A percentile compares a stretch with the other conserved stretches of the same genome.
These are phyloP conservation scores for Coniella vitis DNA, from an alignment of 2,329 filamentous ascomycete genomes.

Conservation along the genomic window DNA sequence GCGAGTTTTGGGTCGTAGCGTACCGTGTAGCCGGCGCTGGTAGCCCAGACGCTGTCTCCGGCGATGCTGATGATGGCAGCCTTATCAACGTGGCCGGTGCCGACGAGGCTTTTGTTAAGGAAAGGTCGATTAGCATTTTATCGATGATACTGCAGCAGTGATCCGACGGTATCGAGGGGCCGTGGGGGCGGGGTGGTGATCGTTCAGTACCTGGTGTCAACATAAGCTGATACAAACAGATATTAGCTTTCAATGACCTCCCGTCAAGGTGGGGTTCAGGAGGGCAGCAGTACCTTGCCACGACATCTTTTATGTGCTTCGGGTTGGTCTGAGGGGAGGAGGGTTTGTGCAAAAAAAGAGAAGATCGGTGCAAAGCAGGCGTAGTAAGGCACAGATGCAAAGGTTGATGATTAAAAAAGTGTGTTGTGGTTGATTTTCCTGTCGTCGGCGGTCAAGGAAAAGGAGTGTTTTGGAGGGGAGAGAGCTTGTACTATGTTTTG, in stretches of 20 bases:
- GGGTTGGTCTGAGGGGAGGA: background rate
- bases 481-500: conserved; percentile 2
- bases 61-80: conserved; percentile 76
- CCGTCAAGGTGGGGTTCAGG: conserved; percentile 19
- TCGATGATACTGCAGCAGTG: background rate
- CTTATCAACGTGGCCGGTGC: conserved; percentile 72
- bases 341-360: conserved; percentile 13
- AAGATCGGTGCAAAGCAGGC: no score
- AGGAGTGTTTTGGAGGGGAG: conserved; percentile 3
- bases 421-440: background rate
- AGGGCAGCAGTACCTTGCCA: conserved; percentile 57
- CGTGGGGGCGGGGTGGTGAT: conserved; percentile 2
- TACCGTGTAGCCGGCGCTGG: conserved; percentile 67
- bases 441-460: conserved; percentile 4
- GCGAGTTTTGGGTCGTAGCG: conserved; percentile 9
- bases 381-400: no score
- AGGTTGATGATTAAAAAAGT: background rate
- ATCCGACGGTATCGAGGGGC: background rate
- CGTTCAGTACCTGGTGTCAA: conserved; percentile 41
- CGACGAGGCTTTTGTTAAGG: conserved; percentile 59
- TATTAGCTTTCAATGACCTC: conserved; percentile 24
- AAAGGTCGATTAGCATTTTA: background rate
- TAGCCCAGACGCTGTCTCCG: conserved; percentile 76
- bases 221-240: conserved; percentile 33
- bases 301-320: conserved; percentile 48